Evolutionary conservation across 2,329 filamentous ascomycete genomes (phyloP).

Genomic region (Hypoxylon sp.): DNA sequence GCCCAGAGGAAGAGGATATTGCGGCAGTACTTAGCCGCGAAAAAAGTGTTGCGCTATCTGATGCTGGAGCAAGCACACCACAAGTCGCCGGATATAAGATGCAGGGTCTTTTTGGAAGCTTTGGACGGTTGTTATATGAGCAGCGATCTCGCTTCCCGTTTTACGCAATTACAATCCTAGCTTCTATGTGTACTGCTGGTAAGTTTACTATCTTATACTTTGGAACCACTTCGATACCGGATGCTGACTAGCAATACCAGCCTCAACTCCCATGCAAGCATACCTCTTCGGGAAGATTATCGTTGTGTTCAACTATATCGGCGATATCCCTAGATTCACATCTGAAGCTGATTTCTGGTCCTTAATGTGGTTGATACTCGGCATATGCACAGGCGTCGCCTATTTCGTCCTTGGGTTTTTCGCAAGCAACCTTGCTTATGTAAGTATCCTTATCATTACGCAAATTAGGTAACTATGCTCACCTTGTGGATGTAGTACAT

Average conservation of each 20-base stretch:
- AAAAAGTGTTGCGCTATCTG: constrained; percentile 62
- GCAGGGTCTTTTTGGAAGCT: constrained; percentile 65
- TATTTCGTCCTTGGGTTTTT: constrained; percentile 67
- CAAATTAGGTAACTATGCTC: not conserved
- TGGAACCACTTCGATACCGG: constrained; percentile 3
- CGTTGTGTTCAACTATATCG: constrained; percentile 62
- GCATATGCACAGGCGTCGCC: constrained; percentile 65
- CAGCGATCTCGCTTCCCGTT: constrained; percentile 66
- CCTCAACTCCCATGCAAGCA: constrained; percentile 66
- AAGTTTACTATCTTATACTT: constrained; percentile 30
- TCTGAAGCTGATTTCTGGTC: constrained; percentile 72
- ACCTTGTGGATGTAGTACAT: constrained; percentile 55
- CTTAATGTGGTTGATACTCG: constrained; percentile 75
- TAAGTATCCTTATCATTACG: constrained; percentile 36
- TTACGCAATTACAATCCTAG: constrained; percentile 66
- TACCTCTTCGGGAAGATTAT: constrained; percentile 70
- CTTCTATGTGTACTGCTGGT: constrained; percentile 59
- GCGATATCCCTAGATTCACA: constrained; percentile 53
- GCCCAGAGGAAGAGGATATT: constrained; percentile 59
- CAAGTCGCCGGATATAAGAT: constrained; percentile 54
- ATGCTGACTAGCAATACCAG: constrained; percentile 49
- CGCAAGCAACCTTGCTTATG: constrained; percentile 63
- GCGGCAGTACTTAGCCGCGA: constrained; percentile 59
- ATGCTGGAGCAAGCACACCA: constrained; percentile 45
- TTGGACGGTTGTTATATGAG: constrained; percentile 71